phyloP scores from a whole-genome alignment of 495 filamentous ascomycete species.

The Viridothelium virens region DNA sequence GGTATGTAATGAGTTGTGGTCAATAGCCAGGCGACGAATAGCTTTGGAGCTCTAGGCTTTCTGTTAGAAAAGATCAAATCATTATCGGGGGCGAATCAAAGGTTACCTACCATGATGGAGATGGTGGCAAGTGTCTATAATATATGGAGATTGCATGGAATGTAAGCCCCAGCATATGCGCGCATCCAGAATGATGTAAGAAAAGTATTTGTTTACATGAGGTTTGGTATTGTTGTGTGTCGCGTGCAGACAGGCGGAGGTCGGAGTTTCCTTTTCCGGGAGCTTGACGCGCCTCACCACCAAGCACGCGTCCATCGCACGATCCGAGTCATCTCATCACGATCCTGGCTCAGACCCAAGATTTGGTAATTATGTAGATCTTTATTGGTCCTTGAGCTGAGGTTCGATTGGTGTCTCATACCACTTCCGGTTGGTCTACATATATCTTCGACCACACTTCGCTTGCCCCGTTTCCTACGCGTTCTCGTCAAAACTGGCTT shows the following conservation, averaged over 20 bases:
- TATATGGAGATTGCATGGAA: background rate
- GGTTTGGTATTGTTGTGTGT: background rate
- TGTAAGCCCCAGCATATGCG: background rate
- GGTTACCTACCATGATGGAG: background rate
- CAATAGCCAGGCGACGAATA: conserved; percentile 56
- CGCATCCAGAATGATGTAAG: background rate
- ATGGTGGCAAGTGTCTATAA: background rate
- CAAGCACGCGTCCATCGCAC: background rate
- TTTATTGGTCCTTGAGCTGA: background rate
- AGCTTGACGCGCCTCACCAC: background rate
- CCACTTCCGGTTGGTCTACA: background rate
- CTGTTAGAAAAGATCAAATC: background rate
- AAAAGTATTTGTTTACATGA: background rate
- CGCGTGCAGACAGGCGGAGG: background rate
- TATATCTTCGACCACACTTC: background rate
- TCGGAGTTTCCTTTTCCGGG: conserved; percentile 1
- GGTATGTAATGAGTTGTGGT: conserved; percentile 54
- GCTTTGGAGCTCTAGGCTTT: conserved; percentile 40
- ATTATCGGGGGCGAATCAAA: no score
- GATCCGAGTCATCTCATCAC: conserved; percentile 2
- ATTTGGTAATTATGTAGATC: background rate
- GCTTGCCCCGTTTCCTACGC: background rate
- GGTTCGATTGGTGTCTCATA: background rate
- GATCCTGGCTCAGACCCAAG: background rate
- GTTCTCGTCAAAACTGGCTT: no score